Conservation (phyloP, 2,329 filamentous ascomycete species). For the Penicillium capsulatum region DNA sequence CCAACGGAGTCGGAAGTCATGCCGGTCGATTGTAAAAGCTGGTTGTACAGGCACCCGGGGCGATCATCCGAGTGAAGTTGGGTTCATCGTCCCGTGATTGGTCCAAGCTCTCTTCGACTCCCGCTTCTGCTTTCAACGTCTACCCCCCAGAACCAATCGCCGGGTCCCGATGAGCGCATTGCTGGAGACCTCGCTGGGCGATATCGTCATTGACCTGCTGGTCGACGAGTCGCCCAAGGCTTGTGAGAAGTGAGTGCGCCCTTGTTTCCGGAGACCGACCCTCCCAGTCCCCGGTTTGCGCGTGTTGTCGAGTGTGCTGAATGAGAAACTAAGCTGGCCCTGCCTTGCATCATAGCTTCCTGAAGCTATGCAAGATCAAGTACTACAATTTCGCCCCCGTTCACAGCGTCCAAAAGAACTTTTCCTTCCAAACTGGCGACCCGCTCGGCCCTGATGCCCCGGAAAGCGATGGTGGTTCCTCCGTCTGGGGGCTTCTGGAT, state of each 20-base stretch:
- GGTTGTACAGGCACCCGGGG: conserved; percentile 30
- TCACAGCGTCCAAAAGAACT: conserved; percentile 87
- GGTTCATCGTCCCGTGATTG: conserved; percentile 11
- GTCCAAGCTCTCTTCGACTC: conserved; percentile 16
- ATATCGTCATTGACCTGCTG: conserved; percentile 90
- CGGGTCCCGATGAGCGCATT: conserved; percentile 72
- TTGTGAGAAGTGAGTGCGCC: conserved; percentile 81
- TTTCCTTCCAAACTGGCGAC: conserved; percentile 94
- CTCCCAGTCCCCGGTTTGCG: conserved; percentile 3
- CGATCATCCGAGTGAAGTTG: conserved; percentile 26
- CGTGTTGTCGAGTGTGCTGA: conserved; percentile 48
- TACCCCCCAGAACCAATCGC: neutral
- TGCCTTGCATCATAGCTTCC: conserved; percentile 60
- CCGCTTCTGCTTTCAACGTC: conserved; percentile 14
- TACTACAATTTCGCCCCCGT: conserved; percentile 98
- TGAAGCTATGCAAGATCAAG: conserved; percentile 98
- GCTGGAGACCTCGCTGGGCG: conserved; percentile 85
- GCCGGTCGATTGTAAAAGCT: conserved; percentile 25
- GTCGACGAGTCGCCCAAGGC: conserved; percentile 84
- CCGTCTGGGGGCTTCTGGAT: conserved; percentile 82
- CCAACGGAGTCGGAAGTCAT: conserved; percentile 31
- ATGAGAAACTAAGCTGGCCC: conserved; percentile 51
- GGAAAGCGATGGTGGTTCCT: conserved; percentile 86
- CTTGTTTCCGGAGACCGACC: conserved; percentile 5
- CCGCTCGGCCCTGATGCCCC: conserved; percentile 80